phyloP scores from a whole-genome alignment of 1,284 basidiomycete genomes.

The Melampsora occidentalis region DNA sequence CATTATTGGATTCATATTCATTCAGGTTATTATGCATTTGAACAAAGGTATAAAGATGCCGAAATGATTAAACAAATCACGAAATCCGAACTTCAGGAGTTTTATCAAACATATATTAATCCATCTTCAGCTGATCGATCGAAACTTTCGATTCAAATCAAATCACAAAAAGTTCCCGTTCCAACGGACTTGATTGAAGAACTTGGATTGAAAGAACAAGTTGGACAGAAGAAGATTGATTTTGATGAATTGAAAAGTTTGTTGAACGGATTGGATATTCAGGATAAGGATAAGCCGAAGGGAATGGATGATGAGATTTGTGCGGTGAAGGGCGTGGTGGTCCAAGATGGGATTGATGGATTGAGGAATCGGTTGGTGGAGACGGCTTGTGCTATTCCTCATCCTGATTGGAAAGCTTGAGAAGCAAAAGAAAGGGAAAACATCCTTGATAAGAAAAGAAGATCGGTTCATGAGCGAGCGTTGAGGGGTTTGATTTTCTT shows the following conservation, averaged over 20 bases:
- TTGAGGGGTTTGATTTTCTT: too few species aligned
- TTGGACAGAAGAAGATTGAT: not conserved
- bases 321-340: not conserved
- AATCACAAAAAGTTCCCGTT: slow-evolving; percentile 45
- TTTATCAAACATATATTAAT: slow-evolving; percentile 51
- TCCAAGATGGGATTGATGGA: not conserved
- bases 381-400: not conserved
- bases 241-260: not conserved
- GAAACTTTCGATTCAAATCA: slow-evolving; percentile 52
- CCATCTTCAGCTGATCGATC: slow-evolving; percentile 47
- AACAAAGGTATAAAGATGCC: slow-evolving; percentile 49
- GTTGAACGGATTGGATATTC: not conserved
- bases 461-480: too few species aligned
- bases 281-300: not conserved
- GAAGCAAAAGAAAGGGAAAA: not conserved
- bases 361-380: not conserved
- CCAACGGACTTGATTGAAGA: not conserved
- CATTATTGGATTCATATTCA: slow-evolving; percentile 53
- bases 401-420: not conserved
- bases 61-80: slow-evolving; percentile 48
- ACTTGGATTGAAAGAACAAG: not conserved
- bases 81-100: slow-evolving; percentile 49
- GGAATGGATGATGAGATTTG: not conserved
- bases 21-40: slow-evolving; percentile 44
- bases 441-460: too few species aligned